Percentiles rank a stretch among this genome's conserved stretches.
phyloP scores from a whole-genome alignment of 2,329 filamentous ascomycete species.

The Falciphora oryzae region DNA sequence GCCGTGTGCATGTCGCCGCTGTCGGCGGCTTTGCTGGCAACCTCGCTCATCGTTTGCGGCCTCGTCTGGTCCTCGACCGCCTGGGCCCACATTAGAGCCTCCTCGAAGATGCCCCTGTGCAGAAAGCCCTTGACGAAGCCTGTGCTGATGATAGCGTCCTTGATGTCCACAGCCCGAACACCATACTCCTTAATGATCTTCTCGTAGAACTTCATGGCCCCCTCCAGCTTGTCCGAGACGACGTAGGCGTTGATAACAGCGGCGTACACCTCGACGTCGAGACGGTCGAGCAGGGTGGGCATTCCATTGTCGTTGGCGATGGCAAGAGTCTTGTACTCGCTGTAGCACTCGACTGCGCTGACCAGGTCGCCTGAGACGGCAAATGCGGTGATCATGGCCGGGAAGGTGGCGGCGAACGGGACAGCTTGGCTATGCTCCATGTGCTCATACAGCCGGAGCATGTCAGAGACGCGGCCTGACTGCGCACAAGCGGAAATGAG shows the following conservation, averaged over 20 bases:
- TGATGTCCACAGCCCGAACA: conserved; percentile 55
- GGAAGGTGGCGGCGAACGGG: conserved; percentile 77
- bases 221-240: conserved; percentile 70
- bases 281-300: conserved; percentile 60
- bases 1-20: conserved; percentile 65
- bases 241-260: conserved; percentile 89
- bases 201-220: conserved; percentile 78
- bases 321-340: conserved; percentile 87
- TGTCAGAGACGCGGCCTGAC: conserved; percentile 74
- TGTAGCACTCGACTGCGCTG: conserved; percentile 91
- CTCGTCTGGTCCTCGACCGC: conserved; percentile 54
- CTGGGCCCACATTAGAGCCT: conserved; percentile 70
- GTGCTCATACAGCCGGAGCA: conserved; percentile 86
- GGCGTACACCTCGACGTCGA: conserved; percentile 82
- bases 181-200: conserved; percentile 64
- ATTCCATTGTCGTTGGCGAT: conserved; percentile 74
- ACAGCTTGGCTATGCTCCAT: conserved; percentile 75
- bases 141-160: conserved; percentile 63
- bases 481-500: conserved; percentile 84
- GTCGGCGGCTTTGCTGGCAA: conserved; percentile 77
- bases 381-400: conserved; percentile 92
- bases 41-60: conserved; percentile 60
- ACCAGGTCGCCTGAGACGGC: conserved; percentile 73
- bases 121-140: conserved; percentile 78
- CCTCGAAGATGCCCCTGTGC: conserved; percentile 60